Base-by-base conservation (phyloP, 2,329 filamentous ascomycete species). In the Aspergillus novofumigatus region DNA sequence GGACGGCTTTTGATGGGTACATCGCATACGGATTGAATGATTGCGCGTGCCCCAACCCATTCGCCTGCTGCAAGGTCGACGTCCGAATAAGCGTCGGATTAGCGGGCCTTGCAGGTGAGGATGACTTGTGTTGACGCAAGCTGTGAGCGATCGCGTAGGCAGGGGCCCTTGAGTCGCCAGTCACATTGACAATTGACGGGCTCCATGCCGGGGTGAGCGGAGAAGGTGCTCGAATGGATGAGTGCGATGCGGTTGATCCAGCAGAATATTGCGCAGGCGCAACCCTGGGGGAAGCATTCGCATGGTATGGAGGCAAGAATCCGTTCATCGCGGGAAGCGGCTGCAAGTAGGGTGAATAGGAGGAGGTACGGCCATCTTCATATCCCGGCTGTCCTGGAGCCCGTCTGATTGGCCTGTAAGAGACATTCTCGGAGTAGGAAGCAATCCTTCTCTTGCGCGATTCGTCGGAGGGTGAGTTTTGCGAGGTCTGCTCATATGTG, bases 1-100 rank as follows among this genome's bases (percentile, higher is more conserved):
- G 79, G 20, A 88, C 80, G 0, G 92, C 94, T 77, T 96, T 97
- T 69, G 86, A 85, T 17, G 91, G 87, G 69, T 92, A 93, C 63
- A 93, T 83, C 3, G 87, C 84, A 69, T 96, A 92, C 0, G 89
- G 88, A 65, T 92, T 91, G 75, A 92, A 90, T 20, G 80, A 72
- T 41, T 77, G 81, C 61, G 72, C 80, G 62, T 76, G 80, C n/a
- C 75, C 67, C 10, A 76, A 62, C 25, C 73, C 75, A 29, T 77
- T 76, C 8, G 82, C 80, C 53, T 84, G 80, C 59, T 85, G 83
- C 50, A 90, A 73, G 2, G 85, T 88, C 2, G 87, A 88, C 4
- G 87, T 89, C 56, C 87, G 81, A 54, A 90, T 85, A 56, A 90
- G 72, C 25, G 83, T 81, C 42, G 86, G 87, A 57, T 83, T 83